These are phyloP conservation scores for Acacia crassicarpa DNA, from an alignment of 306 rosid genomes.

Conservation along the genomic window DNA sequence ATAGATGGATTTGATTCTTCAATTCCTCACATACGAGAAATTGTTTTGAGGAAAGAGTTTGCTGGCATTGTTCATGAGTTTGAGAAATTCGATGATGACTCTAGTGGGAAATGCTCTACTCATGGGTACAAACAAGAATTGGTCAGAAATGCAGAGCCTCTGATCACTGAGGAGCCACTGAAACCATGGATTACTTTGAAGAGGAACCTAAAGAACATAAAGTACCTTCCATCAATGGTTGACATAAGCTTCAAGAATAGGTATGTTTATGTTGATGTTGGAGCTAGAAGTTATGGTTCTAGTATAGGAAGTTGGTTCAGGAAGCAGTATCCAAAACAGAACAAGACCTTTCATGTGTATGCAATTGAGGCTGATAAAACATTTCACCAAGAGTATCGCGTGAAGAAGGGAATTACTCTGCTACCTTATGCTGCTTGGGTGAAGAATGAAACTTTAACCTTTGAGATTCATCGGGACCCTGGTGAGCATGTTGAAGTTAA, in stretches of 20 bases:
- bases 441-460: conserved; percentile 76
- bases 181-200: conserved; percentile 95
- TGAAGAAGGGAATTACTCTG: conserved; percentile 69
- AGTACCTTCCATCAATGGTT: conserved; percentile 75
- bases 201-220: conserved; percentile 70
- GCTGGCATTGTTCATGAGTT: conserved; percentile 29
- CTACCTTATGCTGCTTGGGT: conserved; percentile 97
- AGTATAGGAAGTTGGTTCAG: conserved; percentile 96
- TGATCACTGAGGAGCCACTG: conserved; percentile 75
- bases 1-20: conserved; percentile 65
- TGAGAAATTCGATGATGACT: conserved; percentile 29
- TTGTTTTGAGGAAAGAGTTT: conserved; percentile 67
- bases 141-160: conserved; percentile 72
- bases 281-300: conserved; percentile 94
- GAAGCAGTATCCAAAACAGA: conserved; percentile 96
- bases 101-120: conserved; percentile 61
- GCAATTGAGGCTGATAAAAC: conserved; percentile 90
- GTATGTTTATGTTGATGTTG: conserved; percentile 92
- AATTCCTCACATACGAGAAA: conserved; percentile 68
- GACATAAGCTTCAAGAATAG: conserved; percentile 84
- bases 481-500: conserved; percentile 68
- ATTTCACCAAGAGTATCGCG: conserved; percentile 75
- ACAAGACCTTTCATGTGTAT: conserved; percentile 84
- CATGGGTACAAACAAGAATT: conserved; percentile 71
- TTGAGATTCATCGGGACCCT: conserved; percentile 78